Percentiles rank a stretch among this genome's conserved stretches.
Evolutionary conservation across 2,329 filamentous ascomycete genomes (phyloP).

Genomic region (Aspergillus sp.): DNA sequence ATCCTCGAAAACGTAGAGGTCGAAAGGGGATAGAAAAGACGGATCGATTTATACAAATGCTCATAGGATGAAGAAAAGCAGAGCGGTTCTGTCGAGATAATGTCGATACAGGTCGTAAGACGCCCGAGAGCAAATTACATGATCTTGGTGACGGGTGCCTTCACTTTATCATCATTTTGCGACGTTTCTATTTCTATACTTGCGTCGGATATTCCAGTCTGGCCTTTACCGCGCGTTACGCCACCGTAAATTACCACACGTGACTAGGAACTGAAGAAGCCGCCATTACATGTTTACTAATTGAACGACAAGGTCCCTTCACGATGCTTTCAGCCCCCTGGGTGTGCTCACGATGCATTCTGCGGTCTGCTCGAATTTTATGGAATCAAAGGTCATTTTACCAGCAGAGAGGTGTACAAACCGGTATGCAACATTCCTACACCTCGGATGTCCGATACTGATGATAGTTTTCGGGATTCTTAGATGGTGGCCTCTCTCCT

Average conservation of each 20-base stretch:
- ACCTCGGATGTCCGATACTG: not conserved
- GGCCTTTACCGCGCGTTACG: conserved; percentile 36
- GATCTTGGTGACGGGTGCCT: not conserved
- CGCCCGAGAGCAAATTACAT: conserved; percentile 16
- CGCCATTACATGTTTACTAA: not conserved
- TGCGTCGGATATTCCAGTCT: conserved; percentile 24
- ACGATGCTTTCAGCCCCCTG: conserved; percentile 44
- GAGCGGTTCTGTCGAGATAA: not conserved
- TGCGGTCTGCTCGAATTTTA: conserved; percentile 36
- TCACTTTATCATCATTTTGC: not conserved
- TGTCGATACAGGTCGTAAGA: not conserved
- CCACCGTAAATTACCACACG: conserved; percentile 9
- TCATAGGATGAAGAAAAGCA: not conserved
- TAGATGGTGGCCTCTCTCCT: conserved; percentile 48
- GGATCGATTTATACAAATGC: not conserved
- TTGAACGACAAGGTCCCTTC: not conserved
- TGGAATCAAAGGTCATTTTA: conserved; percentile 22
- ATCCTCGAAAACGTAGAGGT: conserved; percentile 26
- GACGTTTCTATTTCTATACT: not conserved
- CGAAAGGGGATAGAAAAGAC: conserved; percentile 5
- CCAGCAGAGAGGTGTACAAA: conserved; percentile 28
- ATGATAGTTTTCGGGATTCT: not conserved
- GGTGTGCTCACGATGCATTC: conserved; percentile 51
- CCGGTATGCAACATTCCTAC: conserved; percentile 23
- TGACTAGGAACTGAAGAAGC: not conserved